These are phyloP conservation scores for Euphorbia corollata DNA, from an alignment of 441 rosid genomes.

Conservation along the genomic window DNA sequence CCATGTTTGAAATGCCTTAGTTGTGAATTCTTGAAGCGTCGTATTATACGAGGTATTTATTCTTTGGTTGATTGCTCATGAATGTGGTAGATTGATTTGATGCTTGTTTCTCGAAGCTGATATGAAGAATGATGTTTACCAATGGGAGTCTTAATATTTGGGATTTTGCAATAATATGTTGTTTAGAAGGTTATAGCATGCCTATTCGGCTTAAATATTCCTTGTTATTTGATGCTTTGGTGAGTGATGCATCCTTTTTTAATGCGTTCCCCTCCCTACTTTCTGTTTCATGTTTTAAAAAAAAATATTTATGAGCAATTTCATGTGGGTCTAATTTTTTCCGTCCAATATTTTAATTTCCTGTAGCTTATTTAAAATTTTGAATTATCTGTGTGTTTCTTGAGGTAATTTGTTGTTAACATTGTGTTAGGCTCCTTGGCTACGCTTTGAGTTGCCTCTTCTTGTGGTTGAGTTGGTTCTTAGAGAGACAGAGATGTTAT, in stretches of 20 bases:
- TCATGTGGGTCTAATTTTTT: neutral
- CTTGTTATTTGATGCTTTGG: neutral
- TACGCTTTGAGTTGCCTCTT: neutral
- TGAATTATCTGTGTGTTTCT: neutral
- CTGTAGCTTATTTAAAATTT: neutral
- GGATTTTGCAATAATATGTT: neutral
- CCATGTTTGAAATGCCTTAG: neutral
- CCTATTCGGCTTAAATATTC: neutral
- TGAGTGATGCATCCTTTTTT: neutral
- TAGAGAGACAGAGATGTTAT: neutral
- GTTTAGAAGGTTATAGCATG: neutral
- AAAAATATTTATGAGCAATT: neutral
- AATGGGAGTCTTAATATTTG: neutral
- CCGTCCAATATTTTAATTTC: neutral
- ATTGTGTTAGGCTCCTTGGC: neutral
- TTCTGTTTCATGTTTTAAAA: neutral
- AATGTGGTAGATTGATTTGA: neutral
- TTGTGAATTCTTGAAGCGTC: constrained; percentile 1
- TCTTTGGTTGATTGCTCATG: neutral
- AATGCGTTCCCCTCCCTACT: neutral
- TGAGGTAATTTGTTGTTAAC: neutral
- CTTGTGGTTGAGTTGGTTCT: neutral
- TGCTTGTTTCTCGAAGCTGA: neutral
- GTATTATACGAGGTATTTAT: neutral
- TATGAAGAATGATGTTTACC: neutral